Conservation (phyloP, 129 eudicot genomes). For the Solidago caesia region DNA sequence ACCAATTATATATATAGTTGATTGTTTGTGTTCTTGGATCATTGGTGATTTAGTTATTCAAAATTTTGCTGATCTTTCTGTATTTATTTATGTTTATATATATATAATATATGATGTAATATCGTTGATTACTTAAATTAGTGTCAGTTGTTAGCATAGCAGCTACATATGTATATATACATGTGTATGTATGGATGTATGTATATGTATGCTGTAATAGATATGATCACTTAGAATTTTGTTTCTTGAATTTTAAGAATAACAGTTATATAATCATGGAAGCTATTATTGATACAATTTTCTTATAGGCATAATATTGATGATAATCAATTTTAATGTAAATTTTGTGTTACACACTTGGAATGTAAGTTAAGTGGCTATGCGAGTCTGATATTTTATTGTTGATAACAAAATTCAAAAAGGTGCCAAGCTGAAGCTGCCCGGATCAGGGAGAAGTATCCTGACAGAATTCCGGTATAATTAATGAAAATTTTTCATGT, state of each 20-base stretch:
- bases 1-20: background rate
- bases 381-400: background rate
- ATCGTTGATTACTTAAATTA: background rate
- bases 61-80: background rate
- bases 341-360: background rate
- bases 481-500: background rate
- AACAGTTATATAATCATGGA: background rate
- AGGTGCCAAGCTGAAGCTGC: constrained; percentile 98
- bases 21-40: too few relatives aligned
- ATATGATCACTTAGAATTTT: background rate
- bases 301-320: too few relatives aligned
- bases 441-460: constrained; percentile 96
- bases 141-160: background rate
- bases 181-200: background rate
- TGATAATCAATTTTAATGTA: too few relatives aligned
- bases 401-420: constrained; percentile 38
- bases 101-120: background rate
- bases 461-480: constrained; percentile 88
- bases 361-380: background rate
- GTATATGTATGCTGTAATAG: background rate
- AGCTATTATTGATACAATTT: background rate
- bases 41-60: too few relatives aligned
- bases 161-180: background rate
- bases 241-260: too few relatives aligned
- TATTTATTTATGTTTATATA: background rate